These are phyloP conservation scores for Tulasnella sp. DNA, from an alignment of 768 basidiomycete genomes.

Conservation along the genomic window DNA sequence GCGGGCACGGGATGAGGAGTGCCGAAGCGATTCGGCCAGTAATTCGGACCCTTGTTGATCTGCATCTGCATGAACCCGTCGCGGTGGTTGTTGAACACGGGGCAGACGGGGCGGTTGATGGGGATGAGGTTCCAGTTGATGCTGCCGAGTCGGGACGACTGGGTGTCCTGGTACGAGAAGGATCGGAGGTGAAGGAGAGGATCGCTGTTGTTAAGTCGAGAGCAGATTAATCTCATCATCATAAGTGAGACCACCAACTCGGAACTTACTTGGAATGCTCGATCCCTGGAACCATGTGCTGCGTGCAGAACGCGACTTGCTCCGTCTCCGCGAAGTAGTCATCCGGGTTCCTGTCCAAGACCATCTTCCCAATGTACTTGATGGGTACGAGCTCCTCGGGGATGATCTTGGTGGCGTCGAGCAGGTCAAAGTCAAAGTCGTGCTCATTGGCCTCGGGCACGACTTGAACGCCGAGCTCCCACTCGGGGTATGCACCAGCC, in stretches of 20 bases:
- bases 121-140: constrained; percentile 67
- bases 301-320: constrained; percentile 84
- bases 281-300: constrained; percentile 49
- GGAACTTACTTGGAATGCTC: constrained; percentile 42
- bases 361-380: constrained; percentile 68
- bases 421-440: constrained; percentile 80
- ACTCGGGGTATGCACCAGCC: constrained; percentile 65
- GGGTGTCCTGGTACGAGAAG: constrained; percentile 85
- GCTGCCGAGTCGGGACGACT: constrained; percentile 67
- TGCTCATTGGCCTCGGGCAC: constrained; percentile 70
- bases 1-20: constrained; percentile 49
- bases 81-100: constrained; percentile 65
- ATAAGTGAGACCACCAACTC: too few species aligned
- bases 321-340: constrained; percentile 86
- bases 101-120: constrained; percentile 77
- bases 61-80: constrained; percentile 57
- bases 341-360: constrained; percentile 21
- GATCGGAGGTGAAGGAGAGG: constrained; percentile 80
- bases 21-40: constrained; percentile 74
- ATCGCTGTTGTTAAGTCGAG: constrained; percentile 40
- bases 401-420: constrained; percentile 85
- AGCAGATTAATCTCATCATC: constrained; percentile 56
- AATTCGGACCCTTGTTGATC: constrained; percentile 66
- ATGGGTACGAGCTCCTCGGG: constrained; percentile 78
- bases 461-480: constrained; percentile 72